These are phyloP conservation scores for Cylindrotheca fusiformis DNA, from an alignment of 108 stramenopile species.

Conservation along the genomic window DNA sequence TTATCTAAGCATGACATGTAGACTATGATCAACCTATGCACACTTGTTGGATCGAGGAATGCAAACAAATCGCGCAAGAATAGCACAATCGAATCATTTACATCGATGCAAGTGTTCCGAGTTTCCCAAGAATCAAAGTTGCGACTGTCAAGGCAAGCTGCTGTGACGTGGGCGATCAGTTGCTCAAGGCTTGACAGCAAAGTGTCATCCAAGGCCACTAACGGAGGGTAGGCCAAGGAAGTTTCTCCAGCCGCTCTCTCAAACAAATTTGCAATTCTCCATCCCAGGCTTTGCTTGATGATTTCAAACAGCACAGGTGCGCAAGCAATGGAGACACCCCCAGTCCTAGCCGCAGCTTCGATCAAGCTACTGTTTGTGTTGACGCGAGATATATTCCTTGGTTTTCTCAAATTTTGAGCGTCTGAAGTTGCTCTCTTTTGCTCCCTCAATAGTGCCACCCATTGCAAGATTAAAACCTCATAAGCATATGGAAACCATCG, in stretches of 20 bases:
- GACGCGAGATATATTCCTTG: neutral
- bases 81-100: slow-evolving; percentile 83
- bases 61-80: slow-evolving; percentile 84
- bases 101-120: slow-evolving; percentile 78
- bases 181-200: slow-evolving; percentile 55
- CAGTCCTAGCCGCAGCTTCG: slow-evolving; percentile 64
- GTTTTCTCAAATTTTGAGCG: slow-evolving; percentile 9
- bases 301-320: slow-evolving; percentile 87
- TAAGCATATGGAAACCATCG: slow-evolving; percentile 89
- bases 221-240: slow-evolving; percentile 35
- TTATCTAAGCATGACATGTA: slow-evolving; percentile 75
- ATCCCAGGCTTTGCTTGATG: slow-evolving; percentile 82
- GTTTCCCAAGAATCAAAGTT: slow-evolving; percentile 86
- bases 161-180: slow-evolving; percentile 68
- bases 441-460: slow-evolving; percentile 70
- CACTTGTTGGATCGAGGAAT: slow-evolving; percentile 58
- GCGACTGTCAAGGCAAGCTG: slow-evolving; percentile 76
- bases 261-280: slow-evolving; percentile 56
- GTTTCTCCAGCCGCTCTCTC: slow-evolving; percentile 14
- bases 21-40: slow-evolving; percentile 63
- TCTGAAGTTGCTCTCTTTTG: slow-evolving; percentile 48
- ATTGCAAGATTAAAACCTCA: slow-evolving; percentile 87
- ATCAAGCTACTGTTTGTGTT: slow-evolving; percentile 36
- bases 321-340: slow-evolving; percentile 72
- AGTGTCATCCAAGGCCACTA: slow-evolving; percentile 67